phyloP scores from a whole-genome alignment of 2,329 filamentous ascomycete genomes.

The Aspergillus versicolor region DNA sequence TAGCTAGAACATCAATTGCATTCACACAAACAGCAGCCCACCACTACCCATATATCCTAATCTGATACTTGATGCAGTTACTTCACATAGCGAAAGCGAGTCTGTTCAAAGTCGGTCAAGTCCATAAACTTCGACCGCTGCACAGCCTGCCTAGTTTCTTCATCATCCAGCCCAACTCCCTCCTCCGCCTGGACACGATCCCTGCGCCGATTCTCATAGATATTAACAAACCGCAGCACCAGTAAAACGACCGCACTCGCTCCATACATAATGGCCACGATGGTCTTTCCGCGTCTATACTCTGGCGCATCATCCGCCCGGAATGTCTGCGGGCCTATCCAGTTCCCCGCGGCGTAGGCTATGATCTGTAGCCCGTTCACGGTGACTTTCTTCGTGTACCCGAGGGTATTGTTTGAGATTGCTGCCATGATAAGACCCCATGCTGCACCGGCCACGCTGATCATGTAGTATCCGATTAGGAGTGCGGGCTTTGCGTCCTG shows the following conservation, averaged over 20 bases:
- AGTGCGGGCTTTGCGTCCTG: constrained; percentile 28
- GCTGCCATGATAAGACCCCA: constrained; percentile 23
- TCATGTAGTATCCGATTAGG: constrained; percentile 44
- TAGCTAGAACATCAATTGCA: too few species aligned
- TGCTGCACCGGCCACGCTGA: constrained; percentile 38
- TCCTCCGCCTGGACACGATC: constrained; percentile 18
- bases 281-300: constrained; percentile 27
- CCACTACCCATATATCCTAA: too few species aligned
- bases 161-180: not conserved
- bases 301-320: constrained; percentile 43
- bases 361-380: constrained; percentile 49
- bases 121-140: constrained; percentile 31
- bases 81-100: not conserved
- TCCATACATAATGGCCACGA: constrained; percentile 27
- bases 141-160: constrained; percentile 1
- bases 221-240: constrained; percentile 9
- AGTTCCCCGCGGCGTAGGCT: constrained; percentile 45
- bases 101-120: constrained; percentile 26
- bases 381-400: constrained; percentile 53
- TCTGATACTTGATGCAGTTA: not conserved
- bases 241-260: constrained; percentile 21
- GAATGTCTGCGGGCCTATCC: constrained; percentile 48
- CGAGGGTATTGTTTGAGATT: constrained; percentile 39
- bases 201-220: constrained; percentile 32
- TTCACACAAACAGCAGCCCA: too few species aligned